Conservation (phyloP, 2,329 filamentous ascomycete genomes). For the Colletotrichum echinochloae region DNA sequence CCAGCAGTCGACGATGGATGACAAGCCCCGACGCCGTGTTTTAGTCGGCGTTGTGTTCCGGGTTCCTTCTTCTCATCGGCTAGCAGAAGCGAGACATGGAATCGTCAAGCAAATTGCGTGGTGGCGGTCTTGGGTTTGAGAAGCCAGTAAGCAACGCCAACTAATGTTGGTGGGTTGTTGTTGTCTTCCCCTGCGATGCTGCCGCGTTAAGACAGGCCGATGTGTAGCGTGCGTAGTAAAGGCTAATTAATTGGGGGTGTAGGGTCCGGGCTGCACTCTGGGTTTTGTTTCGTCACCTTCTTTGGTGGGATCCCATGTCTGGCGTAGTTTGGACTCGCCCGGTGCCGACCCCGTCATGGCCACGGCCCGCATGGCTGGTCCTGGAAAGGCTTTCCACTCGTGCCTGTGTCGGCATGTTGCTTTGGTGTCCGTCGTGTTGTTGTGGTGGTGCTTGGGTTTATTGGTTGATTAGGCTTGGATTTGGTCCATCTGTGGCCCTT, state of each 20-base stretch:
- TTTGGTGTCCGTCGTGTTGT: constrained; percentile 13
- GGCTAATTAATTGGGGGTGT: constrained; percentile 1
- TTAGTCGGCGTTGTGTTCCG: background rate
- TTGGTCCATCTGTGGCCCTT: constrained; percentile 6
- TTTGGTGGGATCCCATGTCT: constrained; percentile 38
- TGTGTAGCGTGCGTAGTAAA: background rate
- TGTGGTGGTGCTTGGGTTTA: constrained; percentile 17
- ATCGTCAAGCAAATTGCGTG: background rate
- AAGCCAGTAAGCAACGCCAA: background rate
- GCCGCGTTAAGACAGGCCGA: constrained; percentile 1
- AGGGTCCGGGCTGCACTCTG: constrained; percentile 32
- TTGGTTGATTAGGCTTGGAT: constrained; percentile 14
- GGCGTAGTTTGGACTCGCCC: constrained; percentile 26
- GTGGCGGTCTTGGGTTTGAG: background rate
- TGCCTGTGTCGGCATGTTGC: constrained; percentile 15
- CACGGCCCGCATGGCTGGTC: constrained; percentile 36
- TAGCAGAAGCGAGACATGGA: background rate
- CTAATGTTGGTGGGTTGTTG: background rate
- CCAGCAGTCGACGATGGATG: background rate
- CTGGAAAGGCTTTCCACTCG: constrained; percentile 21
- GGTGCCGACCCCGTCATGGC: constrained; percentile 26
- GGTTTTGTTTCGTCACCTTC: constrained; percentile 34
- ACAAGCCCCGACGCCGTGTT: constrained; percentile 12
- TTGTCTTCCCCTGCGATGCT: background rate
- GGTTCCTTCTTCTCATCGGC: background rate